Base-by-base conservation (phyloP, 2,329 filamentous ascomycete species). In the Fusarium caatingaense region DNA sequence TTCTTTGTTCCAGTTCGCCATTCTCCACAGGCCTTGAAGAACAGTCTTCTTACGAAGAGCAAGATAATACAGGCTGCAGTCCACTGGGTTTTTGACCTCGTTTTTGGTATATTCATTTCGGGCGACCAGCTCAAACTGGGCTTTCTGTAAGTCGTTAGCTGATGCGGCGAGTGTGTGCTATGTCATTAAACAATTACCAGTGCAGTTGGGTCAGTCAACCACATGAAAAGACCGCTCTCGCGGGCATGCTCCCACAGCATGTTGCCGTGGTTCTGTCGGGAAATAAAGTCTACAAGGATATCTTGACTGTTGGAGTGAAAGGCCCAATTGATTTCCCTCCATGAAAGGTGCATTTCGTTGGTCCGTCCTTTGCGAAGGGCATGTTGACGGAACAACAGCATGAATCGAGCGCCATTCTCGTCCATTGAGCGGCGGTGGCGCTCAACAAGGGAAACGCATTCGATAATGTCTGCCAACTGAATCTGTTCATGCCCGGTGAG, bases 211-310 rank as follows among this genome's bases (percentile, higher is more conserved):
- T 98, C 94, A 1, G 89, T 88, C 68, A 99, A 85, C 95, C 96
- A 99, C 90, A 98, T 95, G 76, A 97, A 98, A 58, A 98, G 86
- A 13, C 96, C 96, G 71, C 92, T 93, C 77, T 97, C 92, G 48
- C 92, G 87, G 3, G 95, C 96, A 73, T 94, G 87, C 68, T 92
- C 88, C 96, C 96, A 99, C 9, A 91, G 83, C 82, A 98, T 86
- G 63, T 88, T 91, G 2, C 91, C 91, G 68, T 94, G 91, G 72
- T 92, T 94, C 74, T 97, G 93, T 21, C 88, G 85, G 13, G 90
- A 89, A 12, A 97, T 91, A 73, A 97, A 90, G 77, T 97, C 93
- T 2, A 92, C 84, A 20, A 98, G 83, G 41, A 98, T 94, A 76
- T 98, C 95, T 79, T 99, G 96, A 64, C 93, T 93, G 13, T 84